Conservation (phyloP, 495 filamentous ascomycete species). For the Emericellopsis terricola region DNA sequence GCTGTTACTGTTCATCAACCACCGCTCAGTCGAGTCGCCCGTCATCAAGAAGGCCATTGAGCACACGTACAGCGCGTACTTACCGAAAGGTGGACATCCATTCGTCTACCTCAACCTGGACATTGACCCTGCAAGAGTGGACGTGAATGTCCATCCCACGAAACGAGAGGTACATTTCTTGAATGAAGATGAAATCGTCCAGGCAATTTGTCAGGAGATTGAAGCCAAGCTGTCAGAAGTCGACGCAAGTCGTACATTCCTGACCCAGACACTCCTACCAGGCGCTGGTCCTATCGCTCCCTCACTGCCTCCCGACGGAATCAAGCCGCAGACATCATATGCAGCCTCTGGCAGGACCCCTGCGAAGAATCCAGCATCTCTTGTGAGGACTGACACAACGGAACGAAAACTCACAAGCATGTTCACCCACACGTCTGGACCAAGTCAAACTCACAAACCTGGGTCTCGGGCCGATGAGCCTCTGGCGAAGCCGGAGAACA, state of each 20-base stretch:
- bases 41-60: slow-evolving; percentile 81
- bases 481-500: slow-evolving; percentile 9
- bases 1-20: slow-evolving; percentile 90
- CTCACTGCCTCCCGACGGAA: slow-evolving; percentile 13
- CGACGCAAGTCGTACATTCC: slow-evolving; percentile 86
- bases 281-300: slow-evolving; percentile 18
- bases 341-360: slow-evolving; percentile 13
- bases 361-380: slow-evolving; percentile 70
- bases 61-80: slow-evolving; percentile 73
- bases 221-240: slow-evolving; percentile 66
- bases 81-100: slow-evolving; percentile 90
- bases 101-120: slow-evolving; percentile 88
- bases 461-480: slow-evolving; percentile 8
- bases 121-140: slow-evolving; percentile 82
- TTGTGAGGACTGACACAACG: slow-evolving; percentile 81
- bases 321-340: slow-evolving; percentile 9
- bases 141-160: slow-evolving; percentile 96
- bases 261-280: slow-evolving; percentile 80
- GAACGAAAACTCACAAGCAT: slow-evolving; percentile 92
- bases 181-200: slow-evolving; percentile 93
- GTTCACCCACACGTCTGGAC: slow-evolving; percentile 36
- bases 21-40: slow-evolving; percentile 87
- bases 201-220: slow-evolving; percentile 69
- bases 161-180: slow-evolving; percentile 97
- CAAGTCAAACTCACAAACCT: slow-evolving; percentile 5